Conservation (phyloP, 1,284 basidiomycete species). For the Fomitiporia mediterranea region DNA sequence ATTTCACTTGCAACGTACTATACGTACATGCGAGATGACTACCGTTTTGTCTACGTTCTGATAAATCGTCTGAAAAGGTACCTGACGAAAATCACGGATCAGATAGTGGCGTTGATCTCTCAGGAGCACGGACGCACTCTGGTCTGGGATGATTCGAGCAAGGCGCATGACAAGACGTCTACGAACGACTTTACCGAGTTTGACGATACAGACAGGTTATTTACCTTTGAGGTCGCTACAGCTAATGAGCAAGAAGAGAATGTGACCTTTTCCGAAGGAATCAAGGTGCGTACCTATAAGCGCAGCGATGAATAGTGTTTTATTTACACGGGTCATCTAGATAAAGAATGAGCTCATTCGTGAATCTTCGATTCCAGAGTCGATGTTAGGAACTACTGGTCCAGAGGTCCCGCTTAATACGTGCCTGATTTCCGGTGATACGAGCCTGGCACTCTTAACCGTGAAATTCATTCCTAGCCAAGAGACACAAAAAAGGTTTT, state of each 20-base stretch:
- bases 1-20: not conserved
- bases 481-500: not conserved
- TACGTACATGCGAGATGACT: constrained; percentile 12
- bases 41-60: not conserved
- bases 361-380: not conserved
- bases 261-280: constrained; percentile 38
- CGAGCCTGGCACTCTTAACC: constrained; percentile 22
- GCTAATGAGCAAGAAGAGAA: constrained; percentile 55
- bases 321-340: not conserved
- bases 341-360: constrained; percentile 2
- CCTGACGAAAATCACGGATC: constrained; percentile 52
- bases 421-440: constrained; percentile 25
- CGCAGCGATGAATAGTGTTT: not conserved
- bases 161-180: not conserved
- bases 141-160: constrained; percentile 37
- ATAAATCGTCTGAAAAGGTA: constrained; percentile 35
- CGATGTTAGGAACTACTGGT: not conserved
- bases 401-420: constrained; percentile 13
- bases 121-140: constrained; percentile 39
- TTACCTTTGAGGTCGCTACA: constrained; percentile 51
- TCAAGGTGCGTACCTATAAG: constrained; percentile 33
- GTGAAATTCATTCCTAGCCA: constrained; percentile 13
- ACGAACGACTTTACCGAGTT: constrained; percentile 22
- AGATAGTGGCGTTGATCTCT: constrained; percentile 45
- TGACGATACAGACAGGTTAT: constrained; percentile 43